Evolutionary conservation across 2,329 filamentous ascomycete species (phyloP), one percentile per base, ranked within the genome.

Genomic region (Cladosporium colombiae): DNA sequence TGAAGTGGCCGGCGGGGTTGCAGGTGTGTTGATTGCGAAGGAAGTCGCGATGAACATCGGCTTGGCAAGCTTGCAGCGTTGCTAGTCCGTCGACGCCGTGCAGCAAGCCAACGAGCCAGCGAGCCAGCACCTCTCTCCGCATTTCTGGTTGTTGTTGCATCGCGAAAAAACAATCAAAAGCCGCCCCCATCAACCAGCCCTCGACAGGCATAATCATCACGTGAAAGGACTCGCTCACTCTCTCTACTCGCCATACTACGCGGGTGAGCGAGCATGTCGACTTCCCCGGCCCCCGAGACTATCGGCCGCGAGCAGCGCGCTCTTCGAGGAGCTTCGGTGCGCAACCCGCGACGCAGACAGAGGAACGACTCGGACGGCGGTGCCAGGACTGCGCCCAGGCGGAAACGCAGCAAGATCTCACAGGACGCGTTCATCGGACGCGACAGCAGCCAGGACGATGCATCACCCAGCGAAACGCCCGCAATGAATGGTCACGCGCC

Each of bases 331-430:
- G 25, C 61, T 29, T 63, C 61, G 31, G 50, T 73, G 21, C 78
- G 80, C 67, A 82, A 82, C 68, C 80, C 80, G 46, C 77, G 79
- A 67, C 76, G 81, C 67, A 76, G 81, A 70, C 79, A 78, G 70
- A 79, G 81, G 74, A 77, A 79, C 65, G 73, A 71, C 65, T 79
- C 81, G 69, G 79, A 79, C 58, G 80, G 81, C 59, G 79, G 77
- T 57, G 70, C 76, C 18, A 75, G 77, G 62, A 71, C 72, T 23
- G 79, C 80, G 60, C 79, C 79, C 25, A 76, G 78, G 66, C 75
- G 81, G 37, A 83, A 83, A 74, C 77, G 81, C 62, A 83, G 80
- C 75, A 83, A 82, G 68, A 70, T 83, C 64, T 77, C 76, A 63
- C 77, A 79, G 46, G 78, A 79, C 33, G 78, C 74, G n/a, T 81